Percentiles rank a stretch among this genome's conserved stretches.
phyloP scores from a whole-genome alignment of 1,284 basidiomycete genomes.

The Irpex sp. region DNA sequence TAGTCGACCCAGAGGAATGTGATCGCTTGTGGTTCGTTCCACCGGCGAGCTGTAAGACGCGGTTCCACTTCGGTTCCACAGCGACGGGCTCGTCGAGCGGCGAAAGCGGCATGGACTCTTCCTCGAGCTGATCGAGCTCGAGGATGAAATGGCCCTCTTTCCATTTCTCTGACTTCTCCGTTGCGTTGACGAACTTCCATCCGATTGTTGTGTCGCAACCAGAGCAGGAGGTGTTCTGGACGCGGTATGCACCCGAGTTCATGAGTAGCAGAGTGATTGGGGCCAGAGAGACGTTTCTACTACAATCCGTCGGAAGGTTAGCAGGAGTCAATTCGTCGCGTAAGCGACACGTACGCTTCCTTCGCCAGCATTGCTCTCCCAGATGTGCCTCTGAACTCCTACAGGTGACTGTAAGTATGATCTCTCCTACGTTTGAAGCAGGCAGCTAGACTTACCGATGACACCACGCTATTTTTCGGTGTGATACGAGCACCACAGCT shows the following conservation, averaged over 20 bases:
- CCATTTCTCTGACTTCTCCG: conserved; percentile 56
- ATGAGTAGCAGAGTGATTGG: conserved; percentile 46
- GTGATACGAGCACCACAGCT: conserved; percentile 15
- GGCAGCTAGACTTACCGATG: conserved; percentile 10
- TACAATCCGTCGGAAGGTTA: conserved; percentile 8
- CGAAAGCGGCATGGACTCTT: conserved; percentile 10
- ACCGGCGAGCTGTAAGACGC: neutral
- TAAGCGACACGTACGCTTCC: conserved; percentile 38
- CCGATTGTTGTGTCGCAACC: conserved; percentile 50
- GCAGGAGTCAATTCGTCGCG: neutral
- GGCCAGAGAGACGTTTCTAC: conserved; percentile 21
- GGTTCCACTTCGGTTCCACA: neutral
- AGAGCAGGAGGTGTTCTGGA: conserved; percentile 50
- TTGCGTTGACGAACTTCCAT: conserved; percentile 59
- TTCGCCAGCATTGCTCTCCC: conserved; percentile 33
- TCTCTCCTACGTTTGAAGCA: neutral
- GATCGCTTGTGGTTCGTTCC: neutral
- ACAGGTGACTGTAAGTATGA: neutral
- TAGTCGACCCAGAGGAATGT: neutral
- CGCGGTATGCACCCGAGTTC: conserved; percentile 60
- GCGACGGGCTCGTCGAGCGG: neutral
- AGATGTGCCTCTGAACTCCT: conserved; percentile 27
- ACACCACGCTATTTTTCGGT: conserved; percentile 11
- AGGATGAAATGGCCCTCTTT: conserved; percentile 57
- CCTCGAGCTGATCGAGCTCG: conserved; percentile 44